phyloP scores from a whole-genome alignment of 768 basidiomycete genomes.

The Rhodotorula kratochvilovae region DNA sequence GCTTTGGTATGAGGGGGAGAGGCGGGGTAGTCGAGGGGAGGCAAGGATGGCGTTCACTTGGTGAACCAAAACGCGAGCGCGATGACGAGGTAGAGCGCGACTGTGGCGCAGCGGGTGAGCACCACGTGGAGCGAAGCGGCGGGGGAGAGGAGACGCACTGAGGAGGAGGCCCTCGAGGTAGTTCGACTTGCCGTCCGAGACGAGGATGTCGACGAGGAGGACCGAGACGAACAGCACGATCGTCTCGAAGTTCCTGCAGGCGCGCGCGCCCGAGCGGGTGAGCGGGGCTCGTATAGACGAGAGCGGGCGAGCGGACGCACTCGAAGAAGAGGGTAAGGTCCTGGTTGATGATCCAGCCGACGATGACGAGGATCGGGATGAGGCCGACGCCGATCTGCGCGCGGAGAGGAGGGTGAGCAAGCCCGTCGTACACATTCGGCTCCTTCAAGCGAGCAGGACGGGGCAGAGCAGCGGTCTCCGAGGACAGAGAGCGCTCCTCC shows the following conservation, averaged over 20 bases:
- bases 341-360: conserved; percentile 67
- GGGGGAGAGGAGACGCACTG: conserved; percentile 45
- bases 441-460: too few species aligned
- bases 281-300: not conserved
- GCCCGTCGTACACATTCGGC: too few species aligned
- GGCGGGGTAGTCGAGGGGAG: not conserved
- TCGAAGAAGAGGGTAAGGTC: conserved; percentile 45
- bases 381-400: conserved; percentile 46
- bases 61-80: conserved; percentile 59
- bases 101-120: conserved; percentile 10
- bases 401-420: not conserved
- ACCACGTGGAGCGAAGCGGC: too few species aligned
- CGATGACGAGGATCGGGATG: conserved; percentile 76
- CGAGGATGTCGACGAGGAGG: conserved; percentile 74
- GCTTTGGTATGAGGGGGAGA: too few species aligned
- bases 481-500: too few species aligned
- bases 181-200: conserved; percentile 72
- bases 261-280: conserved; percentile 45
- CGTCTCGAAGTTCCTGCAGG: conserved; percentile 68
- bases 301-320: not conserved
- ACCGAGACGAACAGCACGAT: conserved; percentile 81
- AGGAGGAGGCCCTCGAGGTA: conserved; percentile 84
- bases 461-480: not conserved
- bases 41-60: not conserved
- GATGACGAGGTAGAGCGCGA: conserved; percentile 72